Evolutionary conservation across 768 basidiomycete species (phyloP).

Genomic region (Boletus rubescentipes): DNA sequence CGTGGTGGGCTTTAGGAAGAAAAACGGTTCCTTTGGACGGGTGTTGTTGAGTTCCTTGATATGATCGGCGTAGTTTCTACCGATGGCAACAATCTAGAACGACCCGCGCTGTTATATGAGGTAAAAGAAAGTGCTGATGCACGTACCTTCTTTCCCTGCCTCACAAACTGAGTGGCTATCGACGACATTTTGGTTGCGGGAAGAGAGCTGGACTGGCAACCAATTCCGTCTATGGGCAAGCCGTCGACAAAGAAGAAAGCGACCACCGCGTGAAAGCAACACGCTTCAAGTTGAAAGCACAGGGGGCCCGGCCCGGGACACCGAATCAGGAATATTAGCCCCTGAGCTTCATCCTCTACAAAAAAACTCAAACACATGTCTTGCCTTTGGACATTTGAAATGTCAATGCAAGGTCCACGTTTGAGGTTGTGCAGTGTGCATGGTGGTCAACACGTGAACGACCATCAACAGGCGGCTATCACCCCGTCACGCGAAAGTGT

Average conservation of each 20-base stretch:
- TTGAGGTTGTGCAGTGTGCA: too few relatives aligned
- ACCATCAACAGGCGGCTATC: not conserved
- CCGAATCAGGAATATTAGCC: constrained; percentile 1
- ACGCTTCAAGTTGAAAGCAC: too few relatives aligned
- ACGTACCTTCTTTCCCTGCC: constrained; percentile 48
- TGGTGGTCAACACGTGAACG: too few relatives aligned
- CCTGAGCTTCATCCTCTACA: not conserved
- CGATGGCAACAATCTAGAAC: constrained; percentile 87
- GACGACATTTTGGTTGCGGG: constrained; percentile 27
- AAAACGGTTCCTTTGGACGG: constrained; percentile 89
- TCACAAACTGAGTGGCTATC: constrained; percentile 41
- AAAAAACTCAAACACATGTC: not conserved
- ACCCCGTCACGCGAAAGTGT: not conserved
- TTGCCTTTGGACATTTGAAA: not conserved
- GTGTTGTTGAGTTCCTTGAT: constrained; percentile 90
- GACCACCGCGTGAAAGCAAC: not conserved
- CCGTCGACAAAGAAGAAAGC: not conserved
- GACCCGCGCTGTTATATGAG: not conserved
- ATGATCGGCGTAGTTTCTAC: constrained; percentile 90
- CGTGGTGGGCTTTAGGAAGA: constrained; percentile 96
- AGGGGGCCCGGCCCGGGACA: not conserved
- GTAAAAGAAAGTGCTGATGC: not conserved
- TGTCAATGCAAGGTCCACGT: not conserved
- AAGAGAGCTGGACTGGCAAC: not conserved
- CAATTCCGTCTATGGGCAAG: too few relatives aligned